Percentiles rank a stretch among this genome's conserved stretches.
phyloP scores from a whole-genome alignment of 2,329 filamentous ascomycete species.

The Aspergillus novoparasiticus region DNA sequence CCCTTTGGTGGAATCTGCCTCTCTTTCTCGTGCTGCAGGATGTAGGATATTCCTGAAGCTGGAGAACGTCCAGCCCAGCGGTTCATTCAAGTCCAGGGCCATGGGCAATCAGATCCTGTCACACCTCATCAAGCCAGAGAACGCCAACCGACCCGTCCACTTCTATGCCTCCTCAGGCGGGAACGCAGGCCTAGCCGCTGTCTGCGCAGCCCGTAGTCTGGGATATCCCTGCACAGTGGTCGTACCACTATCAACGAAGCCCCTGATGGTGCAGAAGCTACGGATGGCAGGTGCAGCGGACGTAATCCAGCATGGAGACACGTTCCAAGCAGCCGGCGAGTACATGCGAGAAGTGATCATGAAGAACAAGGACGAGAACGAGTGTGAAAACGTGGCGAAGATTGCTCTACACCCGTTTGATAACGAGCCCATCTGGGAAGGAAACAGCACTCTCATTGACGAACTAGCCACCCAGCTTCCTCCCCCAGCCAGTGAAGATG shows the following conservation, averaged over 20 bases:
- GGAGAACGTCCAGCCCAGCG: constrained; percentile 80
- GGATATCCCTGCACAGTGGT: constrained; percentile 72
- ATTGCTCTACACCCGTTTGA: constrained; percentile 50
- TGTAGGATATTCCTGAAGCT: constrained; percentile 85
- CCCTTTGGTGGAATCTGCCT: constrained; percentile 67
- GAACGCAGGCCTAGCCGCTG: constrained; percentile 82
- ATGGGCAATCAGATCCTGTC: constrained; percentile 71
- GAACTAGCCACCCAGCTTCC: constrained; percentile 48
- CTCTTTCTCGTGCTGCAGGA: constrained; percentile 69
- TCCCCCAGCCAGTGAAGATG: constrained; percentile 33
- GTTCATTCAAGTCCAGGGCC: constrained; percentile 81
- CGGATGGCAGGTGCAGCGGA: constrained; percentile 64
- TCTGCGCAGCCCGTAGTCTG: constrained; percentile 68
- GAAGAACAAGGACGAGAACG: constrained; percentile 28
- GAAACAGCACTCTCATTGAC: constrained; percentile 48
- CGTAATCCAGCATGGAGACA: constrained; percentile 68
- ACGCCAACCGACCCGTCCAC: constrained; percentile 54
- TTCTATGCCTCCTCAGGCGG: constrained; percentile 83
- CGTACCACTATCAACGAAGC: constrained; percentile 66
- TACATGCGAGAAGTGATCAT: constrained; percentile 61
- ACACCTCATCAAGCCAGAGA: constrained; percentile 45
- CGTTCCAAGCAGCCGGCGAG: constrained; percentile 70
- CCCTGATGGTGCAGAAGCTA: constrained; percentile 72
- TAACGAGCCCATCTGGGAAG: constrained; percentile 49
- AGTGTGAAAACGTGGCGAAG: constrained; percentile 36